phyloP scores from a whole-genome alignment of 2,329 filamentous ascomycete species.

The Chaetomium sp. region DNA sequence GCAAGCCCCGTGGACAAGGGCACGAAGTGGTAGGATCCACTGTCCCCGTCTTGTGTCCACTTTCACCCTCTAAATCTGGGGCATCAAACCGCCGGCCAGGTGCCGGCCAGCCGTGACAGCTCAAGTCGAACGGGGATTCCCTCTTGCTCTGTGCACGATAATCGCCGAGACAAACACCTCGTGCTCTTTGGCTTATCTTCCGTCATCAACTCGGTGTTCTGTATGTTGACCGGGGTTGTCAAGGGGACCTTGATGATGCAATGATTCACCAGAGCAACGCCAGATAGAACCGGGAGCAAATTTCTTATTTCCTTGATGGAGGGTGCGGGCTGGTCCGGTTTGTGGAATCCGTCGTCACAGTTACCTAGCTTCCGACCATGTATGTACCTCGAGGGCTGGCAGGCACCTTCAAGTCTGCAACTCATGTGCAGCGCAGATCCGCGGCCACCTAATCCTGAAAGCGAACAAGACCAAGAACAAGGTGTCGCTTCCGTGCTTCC shows the following conservation, averaged over 20 bases:
- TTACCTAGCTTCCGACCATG: neutral
- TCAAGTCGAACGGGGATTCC: neutral
- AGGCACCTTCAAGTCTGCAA: neutral
- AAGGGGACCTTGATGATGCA: conserved; percentile 20
- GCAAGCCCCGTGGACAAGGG: conserved; percentile 24
- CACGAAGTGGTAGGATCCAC: neutral
- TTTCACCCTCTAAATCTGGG: conserved; percentile 6
- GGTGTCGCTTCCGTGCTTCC: neutral
- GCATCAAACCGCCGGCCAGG: neutral
- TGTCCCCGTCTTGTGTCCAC: conserved; percentile 8
- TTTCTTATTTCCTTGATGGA: no score
- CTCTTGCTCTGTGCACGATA: conserved; percentile 5
- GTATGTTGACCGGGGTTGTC: neutral
- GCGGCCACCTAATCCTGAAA: neutral
- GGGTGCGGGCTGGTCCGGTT: neutral
- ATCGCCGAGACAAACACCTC: conserved; percentile 16
- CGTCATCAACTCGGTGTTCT: conserved; percentile 30
- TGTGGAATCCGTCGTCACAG: neutral
- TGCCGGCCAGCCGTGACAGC: neutral
- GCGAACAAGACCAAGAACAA: neutral
- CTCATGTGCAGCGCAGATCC: neutral
- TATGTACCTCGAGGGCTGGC: no score
- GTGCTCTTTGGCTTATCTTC: conserved; percentile 33
- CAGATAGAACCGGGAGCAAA: neutral
- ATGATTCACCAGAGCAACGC: conserved; percentile 10